Evolutionary conservation across 2,329 filamentous ascomycete species (phyloP), one percentile per base, ranked within the genome.

Genomic region (Ceratocystis variospora): DNA sequence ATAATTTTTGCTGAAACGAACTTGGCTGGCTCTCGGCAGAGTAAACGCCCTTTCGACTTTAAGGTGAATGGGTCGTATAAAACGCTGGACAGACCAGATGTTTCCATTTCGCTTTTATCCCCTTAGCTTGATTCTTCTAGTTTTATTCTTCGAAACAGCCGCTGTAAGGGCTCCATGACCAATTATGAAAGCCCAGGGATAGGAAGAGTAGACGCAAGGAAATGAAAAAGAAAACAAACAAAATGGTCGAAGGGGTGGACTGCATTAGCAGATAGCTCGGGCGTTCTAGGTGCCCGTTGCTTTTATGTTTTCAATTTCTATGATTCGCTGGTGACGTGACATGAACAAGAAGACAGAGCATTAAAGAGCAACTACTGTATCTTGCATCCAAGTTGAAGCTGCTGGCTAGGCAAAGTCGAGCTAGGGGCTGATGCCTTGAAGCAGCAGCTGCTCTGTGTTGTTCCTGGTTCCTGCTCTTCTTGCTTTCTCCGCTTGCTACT

Each of bases 401-500:
- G 17, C n/a, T 19, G 22, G 22, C 5, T n/a, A 22, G 22, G 22
- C 5, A 50, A 3, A 50, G 46, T 22, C 5, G 19, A 22, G 22
- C 10, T 57, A 19, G 53, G 6, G 28, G 31, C 19, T 33, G 31
- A 10, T 33, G 22, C 53, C 53, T 31, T 57, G 22, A 7, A 25
- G n/a, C n/a, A 28, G 7, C 22, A 22, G 22, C 22, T 31, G 25
- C 31, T 57, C 33, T 31, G 31, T 57, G 12, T 28, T 57, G 53
- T 25, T 50, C 37, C 10, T 41, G 37, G 19, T 41, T 41, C 37
- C 48, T 50, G 7, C 22, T 33, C 10, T 37, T 62, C 33, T 37
- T 62, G 12, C 61, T 66, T 65, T 66, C 69, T 41, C 37, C 37
- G 37, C 37, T 41, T 25, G 53, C 53, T 31, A 31, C 17, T 57